These are phyloP conservation scores for Malassezia globosa DNA, from an alignment of 1,284 basidiomycete species.

Conservation along the genomic window DNA sequence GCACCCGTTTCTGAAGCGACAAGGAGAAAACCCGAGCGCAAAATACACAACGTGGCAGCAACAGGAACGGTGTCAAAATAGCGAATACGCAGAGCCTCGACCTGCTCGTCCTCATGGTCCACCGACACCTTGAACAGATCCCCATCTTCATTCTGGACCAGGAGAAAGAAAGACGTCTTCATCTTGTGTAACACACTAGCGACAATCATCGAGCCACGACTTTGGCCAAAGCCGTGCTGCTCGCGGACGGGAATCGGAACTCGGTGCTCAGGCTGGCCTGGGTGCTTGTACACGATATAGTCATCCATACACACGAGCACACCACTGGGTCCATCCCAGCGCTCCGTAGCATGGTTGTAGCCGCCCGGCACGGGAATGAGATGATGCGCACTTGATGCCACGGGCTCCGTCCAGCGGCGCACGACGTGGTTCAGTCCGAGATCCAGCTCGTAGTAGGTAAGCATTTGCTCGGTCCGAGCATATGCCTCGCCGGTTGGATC, in stretches of 20 bases:
- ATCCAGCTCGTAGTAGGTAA: conserved; percentile 47
- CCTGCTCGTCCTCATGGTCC: conserved; percentile 44
- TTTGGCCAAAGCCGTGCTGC: conserved; percentile 7
- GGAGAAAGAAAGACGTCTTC: conserved; percentile 45
- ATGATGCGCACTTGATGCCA: conserved; percentile 32
- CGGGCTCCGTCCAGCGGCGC: conserved; percentile 41
- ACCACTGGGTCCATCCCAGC: conserved; percentile 46
- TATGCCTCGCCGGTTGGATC: conserved; percentile 39
- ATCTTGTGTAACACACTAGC: conserved; percentile 44
- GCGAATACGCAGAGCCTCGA: conserved; percentile 39
- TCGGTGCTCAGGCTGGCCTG: conserved; percentile 37
- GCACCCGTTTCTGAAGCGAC: conserved; percentile 40
- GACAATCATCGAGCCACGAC: conserved; percentile 35
- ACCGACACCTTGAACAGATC: conserved; percentile 46
- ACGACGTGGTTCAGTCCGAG: conserved; percentile 46
- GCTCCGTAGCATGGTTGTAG: conserved; percentile 39
- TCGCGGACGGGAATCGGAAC: conserved; percentile 41
- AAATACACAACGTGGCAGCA: conserved; percentile 34
- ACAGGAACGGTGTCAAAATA: conserved; percentile 46
- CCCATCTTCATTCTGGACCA: conserved; percentile 42
- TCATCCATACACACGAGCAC: conserved; percentile 45
- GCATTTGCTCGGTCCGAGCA: conserved; percentile 29
- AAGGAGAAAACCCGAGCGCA: conserved; percentile 44
- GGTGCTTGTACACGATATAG: conserved; percentile 45
- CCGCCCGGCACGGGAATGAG: conserved; percentile 44